Conservation (phyloP, 2,329 filamentous ascomycete species). For the Scopulariopsis brevicaulis region DNA sequence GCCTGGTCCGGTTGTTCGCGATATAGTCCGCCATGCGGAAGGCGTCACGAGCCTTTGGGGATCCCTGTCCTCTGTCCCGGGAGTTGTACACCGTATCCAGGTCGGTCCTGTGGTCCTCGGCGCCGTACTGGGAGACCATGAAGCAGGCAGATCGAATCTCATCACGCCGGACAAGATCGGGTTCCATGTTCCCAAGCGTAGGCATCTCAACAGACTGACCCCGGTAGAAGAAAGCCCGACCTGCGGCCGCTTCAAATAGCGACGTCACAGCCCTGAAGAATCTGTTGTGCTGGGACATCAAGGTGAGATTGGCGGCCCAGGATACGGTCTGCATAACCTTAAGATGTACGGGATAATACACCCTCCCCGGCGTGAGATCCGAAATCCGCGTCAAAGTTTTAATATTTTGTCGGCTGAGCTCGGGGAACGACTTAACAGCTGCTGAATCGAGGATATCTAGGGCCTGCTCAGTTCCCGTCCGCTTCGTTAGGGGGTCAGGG, state of each 20-base stretch:
- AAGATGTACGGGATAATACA: constrained; percentile 28
- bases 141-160: constrained; percentile 27
- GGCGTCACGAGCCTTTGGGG: background rate
- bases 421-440: constrained; percentile 32
- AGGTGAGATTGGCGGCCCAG: constrained; percentile 27
- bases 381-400: constrained; percentile 24
- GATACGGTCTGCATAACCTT: constrained; percentile 32
- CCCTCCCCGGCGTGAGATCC: constrained; percentile 25
- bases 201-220: background rate
- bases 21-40: background rate
- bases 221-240: background rate
- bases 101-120: constrained; percentile 8
- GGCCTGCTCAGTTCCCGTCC: constrained; percentile 44
- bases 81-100: constrained; percentile 8
- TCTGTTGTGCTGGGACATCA: constrained; percentile 29
- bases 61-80: background rate
- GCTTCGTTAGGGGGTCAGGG: constrained; percentile 31
- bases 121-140: constrained; percentile 14
- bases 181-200: background rate
- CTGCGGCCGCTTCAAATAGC: constrained; percentile 16
- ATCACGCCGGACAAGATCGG: constrained; percentile 10
- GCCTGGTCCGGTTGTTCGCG: background rate
- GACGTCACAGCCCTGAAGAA: constrained; percentile 22
- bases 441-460: constrained; percentile 35
- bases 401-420: constrained; percentile 22